These are phyloP conservation scores for Fusarium begoniae DNA, from an alignment of 2,329 filamentous ascomycete species.

Conservation along the genomic window DNA sequence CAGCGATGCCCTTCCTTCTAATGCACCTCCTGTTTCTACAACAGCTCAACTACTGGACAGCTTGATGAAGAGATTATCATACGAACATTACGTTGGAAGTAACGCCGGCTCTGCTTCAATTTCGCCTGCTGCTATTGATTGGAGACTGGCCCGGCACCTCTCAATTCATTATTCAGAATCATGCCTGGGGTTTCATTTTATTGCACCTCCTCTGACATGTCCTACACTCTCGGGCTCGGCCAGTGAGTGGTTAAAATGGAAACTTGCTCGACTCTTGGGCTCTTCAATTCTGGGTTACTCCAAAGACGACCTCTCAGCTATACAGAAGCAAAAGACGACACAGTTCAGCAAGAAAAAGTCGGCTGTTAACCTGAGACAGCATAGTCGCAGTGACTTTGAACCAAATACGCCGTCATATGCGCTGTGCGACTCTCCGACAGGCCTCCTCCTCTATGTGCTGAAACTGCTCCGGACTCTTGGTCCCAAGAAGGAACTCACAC, in stretches of 20 bases:
- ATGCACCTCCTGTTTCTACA: conserved; percentile 58
- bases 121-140: conserved; percentile 61
- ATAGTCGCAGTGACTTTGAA: conserved; percentile 49
- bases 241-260: conserved; percentile 64
- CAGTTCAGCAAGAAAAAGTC: conserved; percentile 17
- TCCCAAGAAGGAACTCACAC: conserved; percentile 54
- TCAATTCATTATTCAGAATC: conserved; percentile 57
- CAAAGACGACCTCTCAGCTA: conserved; percentile 58
- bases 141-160: conserved; percentile 58
- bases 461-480: conserved; percentile 55
- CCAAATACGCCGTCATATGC: conserved; percentile 68
- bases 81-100: conserved; percentile 65
- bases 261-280: conserved; percentile 59
- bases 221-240: conserved; percentile 58
- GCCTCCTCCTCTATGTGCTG: conserved; percentile 64
- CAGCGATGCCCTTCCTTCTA: conserved; percentile 67
- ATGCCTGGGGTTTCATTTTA: conserved; percentile 69
- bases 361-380: conserved; percentile 41
- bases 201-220: conserved; percentile 63
- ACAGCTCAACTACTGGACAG: conserved; percentile 65
- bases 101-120: conserved; percentile 60
- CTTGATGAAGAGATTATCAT: conserved; percentile 69
- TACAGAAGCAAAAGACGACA: conserved; percentile 42
- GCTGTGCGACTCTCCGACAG: conserved; percentile 69
- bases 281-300: conserved; percentile 65